Evolutionary conservation across 2,329 filamentous ascomycete species (phyloP).

Genomic region (Lomentospora prolificans): DNA sequence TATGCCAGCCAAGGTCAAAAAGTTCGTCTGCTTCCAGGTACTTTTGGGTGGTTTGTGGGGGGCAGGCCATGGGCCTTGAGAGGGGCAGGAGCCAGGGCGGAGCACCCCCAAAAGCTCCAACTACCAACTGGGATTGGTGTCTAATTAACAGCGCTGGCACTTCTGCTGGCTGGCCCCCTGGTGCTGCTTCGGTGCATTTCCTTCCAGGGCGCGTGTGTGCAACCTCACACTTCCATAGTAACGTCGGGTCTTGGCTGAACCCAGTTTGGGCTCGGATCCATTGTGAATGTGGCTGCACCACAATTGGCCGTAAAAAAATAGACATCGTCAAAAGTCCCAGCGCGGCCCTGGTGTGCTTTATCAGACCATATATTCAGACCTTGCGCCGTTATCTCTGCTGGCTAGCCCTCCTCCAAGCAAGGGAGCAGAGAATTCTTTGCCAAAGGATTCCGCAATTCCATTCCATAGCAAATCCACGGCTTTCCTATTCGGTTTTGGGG

Average conservation of each 20-base stretch:
- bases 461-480: too few species aligned
- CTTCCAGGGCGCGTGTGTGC: too few species aligned
- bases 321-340: background rate
- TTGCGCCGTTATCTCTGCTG: background rate
- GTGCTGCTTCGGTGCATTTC: too few species aligned
- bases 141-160: too few species aligned
- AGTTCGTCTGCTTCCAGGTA: background rate
- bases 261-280: too few species aligned
- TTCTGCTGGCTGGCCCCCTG: too few species aligned
- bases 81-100: background rate
- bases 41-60: background rate
- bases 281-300: too few species aligned
- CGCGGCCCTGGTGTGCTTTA: background rate
- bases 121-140: too few species aligned
- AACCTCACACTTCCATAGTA: too few species aligned
- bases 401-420: background rate
- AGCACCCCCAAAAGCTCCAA: too few species aligned
- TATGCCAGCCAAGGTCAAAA: background rate
- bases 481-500: too few species aligned
- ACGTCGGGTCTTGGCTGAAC: too few species aligned
- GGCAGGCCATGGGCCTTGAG: background rate
- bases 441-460: background rate
- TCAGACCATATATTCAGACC: background rate
- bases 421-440: background rate
- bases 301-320: background rate